Conservation (phyloP, 345 rosid genomes). For the Arabidopsis arenosa region DNA sequence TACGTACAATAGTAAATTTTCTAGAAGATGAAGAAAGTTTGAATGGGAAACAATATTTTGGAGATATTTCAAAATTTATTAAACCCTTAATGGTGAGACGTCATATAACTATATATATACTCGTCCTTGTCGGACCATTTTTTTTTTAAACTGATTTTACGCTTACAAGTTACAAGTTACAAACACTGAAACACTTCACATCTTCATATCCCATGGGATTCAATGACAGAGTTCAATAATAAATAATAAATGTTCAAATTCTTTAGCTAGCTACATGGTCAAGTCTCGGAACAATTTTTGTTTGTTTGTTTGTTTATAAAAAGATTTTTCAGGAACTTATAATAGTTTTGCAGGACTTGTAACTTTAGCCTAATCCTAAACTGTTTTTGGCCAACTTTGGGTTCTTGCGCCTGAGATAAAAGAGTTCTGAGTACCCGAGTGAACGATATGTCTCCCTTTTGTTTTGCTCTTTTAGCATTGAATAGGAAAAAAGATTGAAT, state of each 20-base stretch:
- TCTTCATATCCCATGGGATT: neutral
- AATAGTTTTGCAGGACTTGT: slow-evolving; percentile 6
- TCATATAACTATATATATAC: slow-evolving; percentile 23
- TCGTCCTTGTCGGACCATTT: slow-evolving; percentile 24
- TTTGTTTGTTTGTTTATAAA: neutral
- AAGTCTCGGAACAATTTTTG: neutral
- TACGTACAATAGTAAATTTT: neutral
- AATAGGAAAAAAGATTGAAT: neutral
- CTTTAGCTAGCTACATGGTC: neutral
- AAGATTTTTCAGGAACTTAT: neutral
- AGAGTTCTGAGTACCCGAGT: neutral
- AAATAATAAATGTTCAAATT: neutral
- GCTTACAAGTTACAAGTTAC: too few species aligned
- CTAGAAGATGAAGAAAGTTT: slow-evolving; percentile 43
- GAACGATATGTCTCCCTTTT: neutral
- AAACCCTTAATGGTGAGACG: slow-evolving; percentile 41
- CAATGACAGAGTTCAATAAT: neutral
- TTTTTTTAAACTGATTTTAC: neutral
- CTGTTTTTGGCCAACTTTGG: neutral
- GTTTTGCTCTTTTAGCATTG: slow-evolving; percentile 2
- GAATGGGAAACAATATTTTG: slow-evolving; percentile 48
- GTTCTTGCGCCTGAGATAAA: slow-evolving; percentile 6
- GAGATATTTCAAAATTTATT: slow-evolving; percentile 42
- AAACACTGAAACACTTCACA: neutral
- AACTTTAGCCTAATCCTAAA: slow-evolving; percentile 8